Evolutionary conservation across 2,329 filamentous ascomycete genomes (phyloP).

Genomic region (Xylariales sp.): DNA sequence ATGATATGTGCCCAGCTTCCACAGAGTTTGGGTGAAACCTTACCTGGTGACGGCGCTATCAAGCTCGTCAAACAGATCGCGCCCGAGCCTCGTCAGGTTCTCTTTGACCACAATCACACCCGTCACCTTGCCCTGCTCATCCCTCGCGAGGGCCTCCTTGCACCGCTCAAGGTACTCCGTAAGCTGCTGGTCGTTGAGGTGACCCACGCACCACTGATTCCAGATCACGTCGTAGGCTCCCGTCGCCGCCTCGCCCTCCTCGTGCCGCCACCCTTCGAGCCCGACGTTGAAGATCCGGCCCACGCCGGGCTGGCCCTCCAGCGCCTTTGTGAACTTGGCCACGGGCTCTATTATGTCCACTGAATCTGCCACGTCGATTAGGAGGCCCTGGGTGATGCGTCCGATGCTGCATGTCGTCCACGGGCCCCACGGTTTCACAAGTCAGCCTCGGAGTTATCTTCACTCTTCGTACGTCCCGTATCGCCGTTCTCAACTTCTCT

Average conservation of each 20-base stretch:
- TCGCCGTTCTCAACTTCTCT: too few species aligned
- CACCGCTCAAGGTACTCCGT: conserved; percentile 63
- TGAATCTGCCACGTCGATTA: conserved; percentile 63
- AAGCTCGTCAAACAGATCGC: conserved; percentile 68
- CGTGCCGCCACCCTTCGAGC: conserved; percentile 75
- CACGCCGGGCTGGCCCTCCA: conserved; percentile 55
- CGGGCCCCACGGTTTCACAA: too few species aligned
- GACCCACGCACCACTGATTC: conserved; percentile 87
- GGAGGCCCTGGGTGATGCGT: conserved; percentile 71
- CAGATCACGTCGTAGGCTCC: conserved; percentile 74
- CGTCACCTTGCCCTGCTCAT: too few species aligned
- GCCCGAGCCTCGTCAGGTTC: conserved; percentile 57
- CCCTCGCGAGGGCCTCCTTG: conserved; percentile 31
- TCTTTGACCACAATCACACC: conserved; percentile 74
- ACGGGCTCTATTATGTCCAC: conserved; percentile 88
- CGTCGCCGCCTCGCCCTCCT: conserved; percentile 32
- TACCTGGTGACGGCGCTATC: conserved; percentile 75
- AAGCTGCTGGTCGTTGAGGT: conserved; percentile 72
- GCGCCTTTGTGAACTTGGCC: conserved; percentile 66
- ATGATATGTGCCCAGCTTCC: too few species aligned
- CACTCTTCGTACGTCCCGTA: too few species aligned
- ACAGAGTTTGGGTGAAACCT: too few species aligned
- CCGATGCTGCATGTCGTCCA: conserved; percentile 81
- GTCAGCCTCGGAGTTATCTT: too few species aligned
- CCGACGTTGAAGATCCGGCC: conserved; percentile 66